These are phyloP conservation scores for Echites panduratus DNA, from an alignment of 257 asterid species.

Conservation along the genomic window DNA sequence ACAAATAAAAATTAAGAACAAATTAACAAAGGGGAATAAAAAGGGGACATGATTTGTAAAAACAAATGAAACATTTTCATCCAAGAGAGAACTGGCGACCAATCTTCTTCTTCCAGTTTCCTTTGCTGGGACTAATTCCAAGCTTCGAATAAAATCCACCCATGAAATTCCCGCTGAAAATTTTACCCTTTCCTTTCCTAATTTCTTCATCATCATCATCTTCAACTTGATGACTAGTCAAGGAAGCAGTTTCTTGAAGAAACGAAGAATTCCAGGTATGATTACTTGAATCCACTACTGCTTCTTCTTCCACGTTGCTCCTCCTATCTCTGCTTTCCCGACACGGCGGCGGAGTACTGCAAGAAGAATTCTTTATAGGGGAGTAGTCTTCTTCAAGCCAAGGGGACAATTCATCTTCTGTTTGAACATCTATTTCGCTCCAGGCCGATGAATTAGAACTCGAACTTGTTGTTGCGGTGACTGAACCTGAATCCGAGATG, in stretches of 20 bases:
- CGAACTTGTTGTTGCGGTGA: not conserved
- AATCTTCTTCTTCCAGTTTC: not conserved
- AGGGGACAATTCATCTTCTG: not conserved
- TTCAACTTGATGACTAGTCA: not conserved
- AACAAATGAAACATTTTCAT: no score
- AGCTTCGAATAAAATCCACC: slow-evolving; percentile 15
- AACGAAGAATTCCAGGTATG: not conserved
- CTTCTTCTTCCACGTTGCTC: not conserved
- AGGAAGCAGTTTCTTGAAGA: not conserved
- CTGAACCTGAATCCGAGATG: not conserved
- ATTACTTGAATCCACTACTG: not conserved
- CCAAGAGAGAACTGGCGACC: no score
- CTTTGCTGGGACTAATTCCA: slow-evolving; percentile 11
- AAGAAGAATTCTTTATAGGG: not conserved
- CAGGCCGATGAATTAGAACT: not conserved
- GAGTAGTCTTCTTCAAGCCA: not conserved
- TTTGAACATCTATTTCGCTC: not conserved
- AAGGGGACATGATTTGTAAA: no score
- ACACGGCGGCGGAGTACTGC: not conserved
- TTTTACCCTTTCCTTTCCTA: not conserved
- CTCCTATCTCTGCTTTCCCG: not conserved
- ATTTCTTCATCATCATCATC: not conserved
- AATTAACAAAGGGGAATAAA: no score
- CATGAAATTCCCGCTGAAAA: not conserved
- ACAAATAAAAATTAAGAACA: no score